Conservation (phyloP, 1,284 basidiomycete species). For the Salmacisia buchloeana region DNA sequence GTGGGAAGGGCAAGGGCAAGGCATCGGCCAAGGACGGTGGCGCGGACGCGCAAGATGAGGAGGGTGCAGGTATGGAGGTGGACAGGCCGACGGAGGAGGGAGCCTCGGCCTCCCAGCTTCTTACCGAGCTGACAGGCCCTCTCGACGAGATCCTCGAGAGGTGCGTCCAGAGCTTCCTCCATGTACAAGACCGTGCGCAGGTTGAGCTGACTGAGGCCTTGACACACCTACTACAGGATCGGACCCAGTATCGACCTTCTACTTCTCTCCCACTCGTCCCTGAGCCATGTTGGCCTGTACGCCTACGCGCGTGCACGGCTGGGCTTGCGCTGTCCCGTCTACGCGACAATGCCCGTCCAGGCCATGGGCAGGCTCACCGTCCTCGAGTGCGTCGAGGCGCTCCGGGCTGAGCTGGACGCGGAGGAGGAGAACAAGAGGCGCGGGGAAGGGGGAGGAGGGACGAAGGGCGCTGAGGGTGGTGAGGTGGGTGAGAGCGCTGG, state of each 20-base stretch:
- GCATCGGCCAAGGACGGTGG: not conserved
- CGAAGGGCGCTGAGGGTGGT: constrained; percentile 14
- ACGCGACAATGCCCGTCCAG: constrained; percentile 89
- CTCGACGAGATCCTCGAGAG: constrained; percentile 10
- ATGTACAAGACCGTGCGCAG: not conserved
- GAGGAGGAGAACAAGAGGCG: constrained; percentile 7
- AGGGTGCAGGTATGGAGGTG: not conserved
- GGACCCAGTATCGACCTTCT: constrained; percentile 76
- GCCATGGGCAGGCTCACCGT: constrained; percentile 85
- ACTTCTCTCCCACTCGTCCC: constrained; percentile 85
- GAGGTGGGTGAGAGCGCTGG: not conserved
- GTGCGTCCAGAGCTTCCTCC: constrained; percentile 3
- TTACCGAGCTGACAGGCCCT: constrained; percentile 1
- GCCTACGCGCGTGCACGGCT: constrained; percentile 82
- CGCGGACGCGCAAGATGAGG: not conserved
- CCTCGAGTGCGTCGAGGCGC: constrained; percentile 37
- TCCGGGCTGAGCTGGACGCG: constrained; percentile 41
- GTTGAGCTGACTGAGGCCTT: not conserved
- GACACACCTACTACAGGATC: constrained; percentile 53
- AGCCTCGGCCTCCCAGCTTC: no score
- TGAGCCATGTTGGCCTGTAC: constrained; percentile 80
- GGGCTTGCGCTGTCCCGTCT: constrained; percentile 85
- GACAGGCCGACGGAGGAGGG: no score
- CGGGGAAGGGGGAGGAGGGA: constrained; percentile 17
- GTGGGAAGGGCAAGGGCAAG: constrained; percentile 3